Percentiles rank a stretch among this genome's conserved stretches.
phyloP scores from a whole-genome alignment of 352 stramenopile genomes.

The Pythium chondricola region DNA sequence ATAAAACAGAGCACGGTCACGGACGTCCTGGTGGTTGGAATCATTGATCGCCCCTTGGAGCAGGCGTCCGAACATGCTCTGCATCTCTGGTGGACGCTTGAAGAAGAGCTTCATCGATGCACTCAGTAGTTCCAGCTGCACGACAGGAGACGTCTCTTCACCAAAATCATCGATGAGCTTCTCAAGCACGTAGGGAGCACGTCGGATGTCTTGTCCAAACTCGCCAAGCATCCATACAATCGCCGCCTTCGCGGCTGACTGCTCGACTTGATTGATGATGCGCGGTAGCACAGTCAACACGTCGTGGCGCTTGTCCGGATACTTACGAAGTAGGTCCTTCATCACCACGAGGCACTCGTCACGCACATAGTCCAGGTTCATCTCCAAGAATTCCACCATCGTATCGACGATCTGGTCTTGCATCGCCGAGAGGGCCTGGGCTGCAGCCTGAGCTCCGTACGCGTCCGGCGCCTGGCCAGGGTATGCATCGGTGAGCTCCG shows the following conservation, averaged over 20 bases:
- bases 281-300: constrained; percentile 82
- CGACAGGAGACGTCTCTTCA: constrained; percentile 77
- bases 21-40: constrained; percentile 92
- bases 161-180: constrained; percentile 93
- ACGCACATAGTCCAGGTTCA: constrained; percentile 95
- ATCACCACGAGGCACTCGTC: constrained; percentile 96
- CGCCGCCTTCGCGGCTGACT: constrained; percentile 88
- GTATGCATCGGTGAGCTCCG: constrained; percentile 28
- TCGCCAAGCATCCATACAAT: constrained; percentile 97
- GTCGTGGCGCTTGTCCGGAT: constrained; percentile 91
- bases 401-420: constrained; percentile 87
- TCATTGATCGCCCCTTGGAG: constrained; percentile 94
- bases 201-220: constrained; percentile 90
- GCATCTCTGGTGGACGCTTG: constrained; percentile 95
- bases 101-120: constrained; percentile 98
- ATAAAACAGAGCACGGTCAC: constrained; percentile 97
- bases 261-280: constrained; percentile 68
- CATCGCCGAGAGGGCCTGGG: constrained; percentile 63
- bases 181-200: constrained; percentile 97
- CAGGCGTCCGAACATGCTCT: constrained; percentile 95
- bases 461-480: constrained; percentile 48
- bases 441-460: constrained; percentile 59
- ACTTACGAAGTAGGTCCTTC: constrained; percentile 94
- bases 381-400: constrained; percentile 96
- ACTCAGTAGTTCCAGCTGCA: constrained; percentile 94